A percentile compares a stretch with the other conserved stretches of the same genome.
Conservation (phyloP, 164 flowering plant species). For the Euptelea pleiosperma region DNA sequence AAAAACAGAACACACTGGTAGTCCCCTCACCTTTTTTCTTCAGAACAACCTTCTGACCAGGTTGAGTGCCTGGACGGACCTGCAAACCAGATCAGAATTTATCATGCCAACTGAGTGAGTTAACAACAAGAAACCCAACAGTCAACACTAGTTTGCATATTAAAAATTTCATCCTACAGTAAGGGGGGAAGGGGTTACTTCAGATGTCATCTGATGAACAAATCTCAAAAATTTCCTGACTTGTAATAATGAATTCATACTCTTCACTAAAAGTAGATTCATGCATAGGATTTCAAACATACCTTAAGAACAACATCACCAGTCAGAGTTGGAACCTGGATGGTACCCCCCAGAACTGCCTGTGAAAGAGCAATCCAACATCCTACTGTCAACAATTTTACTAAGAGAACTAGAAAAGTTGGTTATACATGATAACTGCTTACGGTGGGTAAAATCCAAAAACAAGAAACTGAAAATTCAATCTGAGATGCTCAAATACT, state of each 20-base stretch:
- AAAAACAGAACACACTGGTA: background rate
- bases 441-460: no score
- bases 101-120: background rate
- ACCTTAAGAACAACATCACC: slow-evolving; percentile 98
- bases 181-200: background rate
- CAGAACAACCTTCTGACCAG: slow-evolving; percentile 86
- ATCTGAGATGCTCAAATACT: no score
- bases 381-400: background rate
- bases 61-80: slow-evolving; percentile 90
- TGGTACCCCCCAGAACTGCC: slow-evolving; percentile 98
- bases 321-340: slow-evolving; percentile 89
- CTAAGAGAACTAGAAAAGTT: background rate
- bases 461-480: no score
- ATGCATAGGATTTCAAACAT: slow-evolving; percentile 9
- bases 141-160: background rate
- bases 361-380: slow-evolving; percentile 26
- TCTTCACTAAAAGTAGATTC: background rate
- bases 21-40: slow-evolving; percentile 61
- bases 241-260: background rate
- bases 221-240: background rate
- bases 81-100: slow-evolving; percentile 23
- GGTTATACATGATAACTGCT: no score
- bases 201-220: background rate
- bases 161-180: background rate
- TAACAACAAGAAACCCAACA: background rate